These are phyloP conservation scores for Colletotrichum brevisporum DNA, from an alignment of 2,329 filamentous ascomycete species.

Conservation along the genomic window DNA sequence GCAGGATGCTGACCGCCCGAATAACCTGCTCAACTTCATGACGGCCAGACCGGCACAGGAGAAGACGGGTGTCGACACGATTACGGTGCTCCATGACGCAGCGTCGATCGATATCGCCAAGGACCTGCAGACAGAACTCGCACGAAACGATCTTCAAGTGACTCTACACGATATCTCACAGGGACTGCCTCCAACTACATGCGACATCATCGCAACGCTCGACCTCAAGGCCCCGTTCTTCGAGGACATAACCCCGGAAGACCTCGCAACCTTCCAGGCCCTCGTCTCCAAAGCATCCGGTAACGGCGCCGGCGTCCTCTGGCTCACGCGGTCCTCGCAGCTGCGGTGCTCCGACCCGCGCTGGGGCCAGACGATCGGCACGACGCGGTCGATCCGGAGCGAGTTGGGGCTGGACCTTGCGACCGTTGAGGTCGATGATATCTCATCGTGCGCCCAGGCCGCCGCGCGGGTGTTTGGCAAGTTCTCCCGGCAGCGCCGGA, in stretches of 20 bases:
- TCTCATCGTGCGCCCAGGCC: not conserved
- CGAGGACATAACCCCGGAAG: constrained; percentile 24
- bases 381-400: constrained; percentile 42
- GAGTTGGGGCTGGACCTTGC: constrained; percentile 38
- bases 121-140: not conserved
- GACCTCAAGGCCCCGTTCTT: constrained; percentile 42
- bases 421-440: constrained; percentile 15
- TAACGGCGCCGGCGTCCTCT: constrained; percentile 41
- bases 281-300: constrained; percentile 19
- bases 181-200: not conserved
- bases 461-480: not conserved
- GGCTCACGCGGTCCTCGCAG: constrained; percentile 45
- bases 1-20: constrained; percentile 40
- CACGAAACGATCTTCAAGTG: no score
- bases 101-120: not conserved
- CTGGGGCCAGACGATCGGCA: constrained; percentile 43
- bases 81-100: constrained; percentile 14
- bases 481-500: not conserved
- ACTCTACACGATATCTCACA: constrained; percentile 10
- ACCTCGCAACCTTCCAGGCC: constrained; percentile 37
- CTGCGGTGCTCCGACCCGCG: constrained; percentile 42
- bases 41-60: not conserved
- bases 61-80: fast-evolving
- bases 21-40: constrained; percentile 36
- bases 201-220: constrained; percentile 38